Percentiles rank a stretch among this genome's conserved stretches.
These are phyloP conservation scores for Tritrichomonas foetus DNA, from an alignment of 208 protist species.

Conservation along the genomic window DNA sequence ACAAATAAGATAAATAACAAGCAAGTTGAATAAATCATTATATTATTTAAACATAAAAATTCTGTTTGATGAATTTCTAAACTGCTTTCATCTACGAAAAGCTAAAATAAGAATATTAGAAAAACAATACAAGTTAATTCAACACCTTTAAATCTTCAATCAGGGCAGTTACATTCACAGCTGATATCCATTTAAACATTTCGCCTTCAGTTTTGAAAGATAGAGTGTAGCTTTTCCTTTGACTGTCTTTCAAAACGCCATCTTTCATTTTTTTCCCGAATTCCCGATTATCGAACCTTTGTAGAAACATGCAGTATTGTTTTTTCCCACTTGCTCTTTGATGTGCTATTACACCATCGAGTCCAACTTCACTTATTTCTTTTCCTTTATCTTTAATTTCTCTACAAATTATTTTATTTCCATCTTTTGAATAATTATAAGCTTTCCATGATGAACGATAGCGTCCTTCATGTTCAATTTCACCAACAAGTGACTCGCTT, in stretches of 20 bases:
- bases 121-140: no score
- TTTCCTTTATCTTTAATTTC: neutral
- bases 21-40: no score
- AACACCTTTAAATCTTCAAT: no score
- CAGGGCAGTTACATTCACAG: no score
- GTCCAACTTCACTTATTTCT: neutral
- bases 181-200: neutral
- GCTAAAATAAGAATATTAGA: no score
- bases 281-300: neutral
- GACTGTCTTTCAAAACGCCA: neutral
- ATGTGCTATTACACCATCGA: neutral
- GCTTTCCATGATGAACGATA: neutral
- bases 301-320: neutral
- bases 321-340: neutral
- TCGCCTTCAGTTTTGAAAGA: neutral
- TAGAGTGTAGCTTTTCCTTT: neutral
- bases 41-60: no score
- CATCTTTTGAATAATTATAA: neutral
- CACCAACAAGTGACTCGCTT: neutral
- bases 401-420: no score
- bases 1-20: no score
- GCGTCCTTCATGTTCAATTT: neutral
- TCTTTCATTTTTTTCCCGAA: neutral
- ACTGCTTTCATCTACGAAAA: no score
- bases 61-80: no score